Evolutionary conservation across 768 basidiomycete genomes (phyloP), one percentile per base, ranked within the genome.

Genomic region (Xerocomellus dryophilus): DNA sequence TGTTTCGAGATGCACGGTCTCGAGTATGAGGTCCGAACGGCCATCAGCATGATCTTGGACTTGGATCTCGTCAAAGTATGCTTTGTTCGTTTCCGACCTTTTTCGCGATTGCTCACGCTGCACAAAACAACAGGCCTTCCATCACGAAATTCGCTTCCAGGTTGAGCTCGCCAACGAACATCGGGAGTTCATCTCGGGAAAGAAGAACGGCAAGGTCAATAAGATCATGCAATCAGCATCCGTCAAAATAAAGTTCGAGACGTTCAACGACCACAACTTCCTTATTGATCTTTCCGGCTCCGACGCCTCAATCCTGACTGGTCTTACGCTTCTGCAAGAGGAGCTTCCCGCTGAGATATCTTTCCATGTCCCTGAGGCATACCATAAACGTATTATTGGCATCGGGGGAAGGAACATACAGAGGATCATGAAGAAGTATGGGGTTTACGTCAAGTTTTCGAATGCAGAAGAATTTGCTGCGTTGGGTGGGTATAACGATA

Each of bases 171-270:
- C 94, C 40, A 96, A 96, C 69, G 97, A 99, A 69, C 95, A 98
- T 62, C 86, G 95, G 54, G 96, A 99, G 62, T 99, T 98, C 74
- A 97, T 99, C 71, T 91, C 90, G 52, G 96, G 96, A 41, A 99
- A 99, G 79, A 98, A 98, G 80, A 98, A 98, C 65, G 96, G 96
- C 53, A 99, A 99, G 75, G 93, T 98, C 72, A 98, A 98, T 78
- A 98, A 98, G 77, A 97, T 98, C 70, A 98, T 98, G 93, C 94
- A 98, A 72, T 88, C 86, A 12, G 90, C 95, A 29, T 91, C 90
- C 62, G 94, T 95, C 68, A 96, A 97, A 76, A 97, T 99, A 79
- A 97, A 97, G 73, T 98, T 98, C 58, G 96, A 98, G 77, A 96
- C 95, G 7, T 91, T 96, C 76, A 97, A 94, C 68, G 93, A 96